Conservation (phyloP, 805 yeast genomes). For the Ogataea saltuana region DNA sequence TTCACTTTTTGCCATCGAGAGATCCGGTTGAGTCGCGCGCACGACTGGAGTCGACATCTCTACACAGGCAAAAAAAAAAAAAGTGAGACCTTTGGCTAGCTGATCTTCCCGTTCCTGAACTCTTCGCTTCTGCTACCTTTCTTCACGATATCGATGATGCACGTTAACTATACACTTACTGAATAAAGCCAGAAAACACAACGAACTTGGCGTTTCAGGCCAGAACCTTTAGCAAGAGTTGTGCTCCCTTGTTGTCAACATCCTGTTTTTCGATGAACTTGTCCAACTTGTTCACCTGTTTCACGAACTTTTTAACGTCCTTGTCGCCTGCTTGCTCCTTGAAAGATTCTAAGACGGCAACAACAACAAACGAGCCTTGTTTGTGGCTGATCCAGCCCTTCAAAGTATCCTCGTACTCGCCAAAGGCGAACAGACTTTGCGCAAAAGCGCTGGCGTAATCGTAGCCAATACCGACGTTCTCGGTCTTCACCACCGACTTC, state of each 20-base stretch:
- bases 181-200: background rate
- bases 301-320: conserved; percentile 45
- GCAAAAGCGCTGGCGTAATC: conserved; percentile 56
- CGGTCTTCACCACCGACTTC: conserved; percentile 48
- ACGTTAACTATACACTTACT: conserved; percentile 3
- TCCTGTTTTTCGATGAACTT: conserved; percentile 44
- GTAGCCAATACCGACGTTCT: conserved; percentile 50
- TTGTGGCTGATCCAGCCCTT: conserved; percentile 64
- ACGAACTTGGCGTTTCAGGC: background rate
- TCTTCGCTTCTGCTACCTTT: background rate
- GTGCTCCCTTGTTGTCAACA: conserved; percentile 63
- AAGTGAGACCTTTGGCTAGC: too few relatives aligned
- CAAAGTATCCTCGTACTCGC: conserved; percentile 52
- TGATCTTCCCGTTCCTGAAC: too few relatives aligned
- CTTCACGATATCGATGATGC: background rate
- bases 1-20: background rate
- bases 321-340: conserved; percentile 43
- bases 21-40: conserved; percentile 3
- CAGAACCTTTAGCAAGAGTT: conserved; percentile 44
- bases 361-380: conserved; percentile 78
- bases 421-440: conserved; percentile 46
- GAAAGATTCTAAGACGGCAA: conserved; percentile 72
- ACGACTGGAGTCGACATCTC: conserved; percentile 5
- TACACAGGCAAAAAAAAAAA: conserved; percentile 1
- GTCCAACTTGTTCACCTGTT: conserved; percentile 53